Conservation (phyloP, 139 green algal species). For the Coelastrella sp. region DNA sequence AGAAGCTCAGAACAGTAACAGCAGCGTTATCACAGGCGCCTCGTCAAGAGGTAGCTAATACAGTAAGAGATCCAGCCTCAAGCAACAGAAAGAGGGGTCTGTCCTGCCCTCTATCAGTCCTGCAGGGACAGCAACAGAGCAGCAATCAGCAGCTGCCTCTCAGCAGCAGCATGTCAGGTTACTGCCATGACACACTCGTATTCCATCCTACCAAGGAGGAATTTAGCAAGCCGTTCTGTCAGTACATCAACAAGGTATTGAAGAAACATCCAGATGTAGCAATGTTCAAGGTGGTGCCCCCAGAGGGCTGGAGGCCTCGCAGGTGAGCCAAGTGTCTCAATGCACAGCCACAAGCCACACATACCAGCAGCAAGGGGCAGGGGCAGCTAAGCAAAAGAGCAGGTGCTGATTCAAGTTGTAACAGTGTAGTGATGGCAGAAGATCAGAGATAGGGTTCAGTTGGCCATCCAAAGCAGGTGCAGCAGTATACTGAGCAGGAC, state of each 20-base stretch:
- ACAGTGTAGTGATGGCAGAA: not conserved
- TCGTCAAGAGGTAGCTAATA: not conserved
- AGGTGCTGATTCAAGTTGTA: not conserved
- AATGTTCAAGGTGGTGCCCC: constrained; percentile 80
- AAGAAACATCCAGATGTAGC: constrained; percentile 65
- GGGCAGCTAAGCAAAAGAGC: not conserved
- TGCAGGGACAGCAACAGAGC: not conserved
- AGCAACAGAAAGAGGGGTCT: not conserved
- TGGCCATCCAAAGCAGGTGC: no score
- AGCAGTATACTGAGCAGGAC: no score
- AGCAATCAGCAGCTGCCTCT: not conserved
- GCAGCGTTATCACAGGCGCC: not conserved
- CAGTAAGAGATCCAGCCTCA: no score
- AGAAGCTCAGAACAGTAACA: not conserved
- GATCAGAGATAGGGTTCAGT: not conserved
- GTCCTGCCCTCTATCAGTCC: not conserved
- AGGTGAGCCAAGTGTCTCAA: not conserved
- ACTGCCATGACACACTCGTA: constrained; percentile 34
- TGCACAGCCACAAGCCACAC: not conserved
- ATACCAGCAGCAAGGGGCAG: not conserved
- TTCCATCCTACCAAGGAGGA: constrained; percentile 65
- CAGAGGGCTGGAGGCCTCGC: constrained; percentile 66
- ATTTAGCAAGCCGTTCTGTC: constrained; percentile 67
- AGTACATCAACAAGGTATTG: constrained; percentile 67
- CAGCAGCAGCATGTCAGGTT: constrained; percentile 32